These are phyloP conservation scores for Venturia effusa DNA, from an alignment of 2,329 filamentous ascomycete species.

Conservation along the genomic window DNA sequence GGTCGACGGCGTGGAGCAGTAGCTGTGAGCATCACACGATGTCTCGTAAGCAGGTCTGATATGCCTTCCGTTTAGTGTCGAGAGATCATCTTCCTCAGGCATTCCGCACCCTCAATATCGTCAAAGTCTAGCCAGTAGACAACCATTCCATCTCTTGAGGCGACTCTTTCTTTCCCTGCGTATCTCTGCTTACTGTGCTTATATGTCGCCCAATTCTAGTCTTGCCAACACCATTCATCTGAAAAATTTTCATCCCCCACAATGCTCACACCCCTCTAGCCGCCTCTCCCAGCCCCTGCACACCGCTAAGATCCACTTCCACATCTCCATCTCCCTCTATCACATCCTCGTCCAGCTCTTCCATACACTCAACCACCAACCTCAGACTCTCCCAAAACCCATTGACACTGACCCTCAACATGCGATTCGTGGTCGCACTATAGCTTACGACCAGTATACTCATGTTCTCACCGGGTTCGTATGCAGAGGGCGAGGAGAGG, in stretches of 20 bases:
- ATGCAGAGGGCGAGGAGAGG: conserved; percentile 28
- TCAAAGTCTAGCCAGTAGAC: no score
- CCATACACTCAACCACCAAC: conserved; percentile 80
- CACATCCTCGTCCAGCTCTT: conserved; percentile 78
- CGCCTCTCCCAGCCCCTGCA: conserved; percentile 6
- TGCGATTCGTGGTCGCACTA: conserved; percentile 82
- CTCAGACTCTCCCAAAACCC: conserved; percentile 87
- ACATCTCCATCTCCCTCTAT: conserved; percentile 40
- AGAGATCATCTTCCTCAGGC: no score
- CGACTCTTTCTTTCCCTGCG: no score
- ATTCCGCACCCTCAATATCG: no score
- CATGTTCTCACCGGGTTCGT: conserved; percentile 7
- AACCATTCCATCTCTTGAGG: no score
- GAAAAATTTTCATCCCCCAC: background rate
- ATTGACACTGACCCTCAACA: conserved; percentile 93
- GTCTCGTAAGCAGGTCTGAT: no score
- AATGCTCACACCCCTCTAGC: conserved; percentile 1
- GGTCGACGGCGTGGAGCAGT: no score
- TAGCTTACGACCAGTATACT: conserved; percentile 62
- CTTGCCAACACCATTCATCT: background rate
- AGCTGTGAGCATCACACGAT: no score
- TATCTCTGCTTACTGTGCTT: no score
- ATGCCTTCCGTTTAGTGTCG: no score
- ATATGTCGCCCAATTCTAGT: no score
- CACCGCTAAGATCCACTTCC: conserved; percentile 19